Percentiles rank a stretch among this genome's conserved stretches.
Conservation (phyloP, 768 basidiomycete genomes). For the Suillus paluster region DNA sequence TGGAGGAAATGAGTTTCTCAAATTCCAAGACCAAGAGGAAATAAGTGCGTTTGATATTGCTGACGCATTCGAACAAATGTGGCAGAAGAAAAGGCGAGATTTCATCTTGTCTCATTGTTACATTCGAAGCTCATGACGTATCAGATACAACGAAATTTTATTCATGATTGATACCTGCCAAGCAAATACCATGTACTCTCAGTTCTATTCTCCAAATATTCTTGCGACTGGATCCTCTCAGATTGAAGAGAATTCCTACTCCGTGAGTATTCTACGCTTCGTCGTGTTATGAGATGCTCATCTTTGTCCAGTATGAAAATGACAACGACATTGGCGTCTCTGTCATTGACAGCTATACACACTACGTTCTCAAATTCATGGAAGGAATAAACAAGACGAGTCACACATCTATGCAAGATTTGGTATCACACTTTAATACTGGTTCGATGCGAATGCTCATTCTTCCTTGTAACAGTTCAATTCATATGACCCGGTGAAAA, state of each 20-base stretch:
- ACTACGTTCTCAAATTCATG: slow-evolving; percentile 88
- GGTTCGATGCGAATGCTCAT: slow-evolving; percentile 15
- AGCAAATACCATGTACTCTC: slow-evolving; percentile 93
- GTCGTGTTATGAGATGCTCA: slow-evolving; percentile 6
- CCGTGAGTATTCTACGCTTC: slow-evolving; percentile 52
- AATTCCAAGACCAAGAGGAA: slow-evolving; percentile 99
- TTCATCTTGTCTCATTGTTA: neutral
- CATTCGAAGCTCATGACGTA: neutral
- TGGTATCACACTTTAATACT: slow-evolving; percentile 54
- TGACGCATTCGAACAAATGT: slow-evolving; percentile 98
- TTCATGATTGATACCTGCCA: slow-evolving; percentile 99
- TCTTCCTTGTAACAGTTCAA: slow-evolving; percentile 61
- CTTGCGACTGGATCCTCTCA: slow-evolving; percentile 88
- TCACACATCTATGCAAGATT: slow-evolving; percentile 75
- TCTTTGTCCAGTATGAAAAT: slow-evolving; percentile 72
- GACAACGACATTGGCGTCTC: slow-evolving; percentile 95
- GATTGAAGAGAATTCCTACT: slow-evolving; percentile 90
- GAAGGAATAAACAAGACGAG: slow-evolving; percentile 93
- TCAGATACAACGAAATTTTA: slow-evolving; percentile 91
- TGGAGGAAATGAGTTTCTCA: slow-evolving; percentile 97
- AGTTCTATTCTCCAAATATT: slow-evolving; percentile 92
- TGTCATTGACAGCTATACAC: slow-evolving; percentile 94
- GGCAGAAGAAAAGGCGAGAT: slow-evolving; percentile 87
- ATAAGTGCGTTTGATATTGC: slow-evolving; percentile 97
- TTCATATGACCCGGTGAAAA: slow-evolving; percentile 71